Evolutionary conservation across 2,329 filamentous ascomycete genomes (phyloP), one percentile per base, ranked within the genome.

Genomic region (Peltaster fructicola): DNA sequence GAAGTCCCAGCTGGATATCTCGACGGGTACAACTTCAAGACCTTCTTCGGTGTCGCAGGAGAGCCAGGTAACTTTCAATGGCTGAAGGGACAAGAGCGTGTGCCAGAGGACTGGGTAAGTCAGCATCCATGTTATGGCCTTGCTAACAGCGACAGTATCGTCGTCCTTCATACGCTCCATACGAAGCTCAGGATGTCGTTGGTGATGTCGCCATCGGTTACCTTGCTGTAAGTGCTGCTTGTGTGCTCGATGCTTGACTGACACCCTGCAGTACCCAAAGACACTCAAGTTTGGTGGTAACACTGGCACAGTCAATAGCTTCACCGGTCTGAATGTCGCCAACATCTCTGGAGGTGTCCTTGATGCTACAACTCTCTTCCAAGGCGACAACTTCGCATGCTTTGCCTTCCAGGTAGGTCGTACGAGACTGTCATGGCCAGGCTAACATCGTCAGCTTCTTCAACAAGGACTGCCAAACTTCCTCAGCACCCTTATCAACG

Each of bases 371-470:
- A 27, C 24, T 4, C 15, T 30, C 14, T 12, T 24, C 7, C 10
- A 30, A 14, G 57, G 55, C 8, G 60, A 65, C 43, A 61, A 65
- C 36, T 39, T 54, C 5, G 25, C 52, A 9, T 63, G 59, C 31
- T 56, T 57, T 30, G 48, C 33, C 5, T 23, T 20, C 23, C 30
- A 52, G n/a, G n/a, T n/a, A n/a, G n/a, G n/a, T n/a, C n/a, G n/a
- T n/a, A n/a, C n/a, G n/a, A n/a, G n/a, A n/a, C n/a, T n/a, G n/a
- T n/a, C n/a, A n/a, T n/a, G n/a, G n/a, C n/a, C n/a, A n/a, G n/a
- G n/a, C 26, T 8, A 22, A 23, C 20, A 9, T 18, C 5, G 11
- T 30, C 8, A 15, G 25, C 19, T 48, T n/a, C 31, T 47, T 21
- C 42, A 48, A 27, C 47, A 50, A 3, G 41, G 42, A 23, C 32